Percentiles rank a stretch among this genome's conserved stretches.
phyloP scores from a whole-genome alignment of 164 flowering plant genomes.

The Warburgia ugandensis region DNA sequence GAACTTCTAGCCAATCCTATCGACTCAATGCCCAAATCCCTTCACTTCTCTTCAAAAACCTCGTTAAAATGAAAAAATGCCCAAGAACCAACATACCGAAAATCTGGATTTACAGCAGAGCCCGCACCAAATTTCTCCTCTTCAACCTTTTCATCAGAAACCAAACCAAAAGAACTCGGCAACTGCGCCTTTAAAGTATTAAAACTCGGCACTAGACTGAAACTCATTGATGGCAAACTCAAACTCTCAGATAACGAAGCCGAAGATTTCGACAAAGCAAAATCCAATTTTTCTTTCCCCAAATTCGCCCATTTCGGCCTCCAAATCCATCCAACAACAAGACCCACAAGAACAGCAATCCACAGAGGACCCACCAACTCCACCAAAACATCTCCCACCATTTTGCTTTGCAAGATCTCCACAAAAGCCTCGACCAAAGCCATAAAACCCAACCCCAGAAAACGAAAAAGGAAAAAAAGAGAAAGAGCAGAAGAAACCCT shows the following conservation, averaged over 20 bases:
- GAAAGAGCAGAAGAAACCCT: slow-evolving; percentile 35
- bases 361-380: slow-evolving; percentile 58
- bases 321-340: slow-evolving; percentile 84
- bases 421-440: slow-evolving; percentile 35
- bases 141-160: no score
- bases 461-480: not conserved
- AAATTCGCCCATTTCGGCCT: slow-evolving; percentile 68
- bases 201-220: slow-evolving; percentile 8
- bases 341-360: slow-evolving; percentile 61
- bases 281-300: slow-evolving; percentile 23
- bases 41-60: no score
- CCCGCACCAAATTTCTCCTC: no score
- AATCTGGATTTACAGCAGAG: no score
- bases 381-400: slow-evolving; percentile 30
- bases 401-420: slow-evolving; percentile 44
- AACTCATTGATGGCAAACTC: no score
- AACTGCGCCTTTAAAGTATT: no score
- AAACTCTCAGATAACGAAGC: not conserved
- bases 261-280: slow-evolving; percentile 9
- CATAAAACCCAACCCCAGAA: no score
- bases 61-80: no score
- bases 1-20: no score
- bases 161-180: no score
- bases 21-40: no score
- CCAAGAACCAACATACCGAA: no score